These are phyloP conservation scores for Paecilomyces dactylethromorphus DNA, from an alignment of 2,329 filamentous ascomycete species.

Conservation along the genomic window DNA sequence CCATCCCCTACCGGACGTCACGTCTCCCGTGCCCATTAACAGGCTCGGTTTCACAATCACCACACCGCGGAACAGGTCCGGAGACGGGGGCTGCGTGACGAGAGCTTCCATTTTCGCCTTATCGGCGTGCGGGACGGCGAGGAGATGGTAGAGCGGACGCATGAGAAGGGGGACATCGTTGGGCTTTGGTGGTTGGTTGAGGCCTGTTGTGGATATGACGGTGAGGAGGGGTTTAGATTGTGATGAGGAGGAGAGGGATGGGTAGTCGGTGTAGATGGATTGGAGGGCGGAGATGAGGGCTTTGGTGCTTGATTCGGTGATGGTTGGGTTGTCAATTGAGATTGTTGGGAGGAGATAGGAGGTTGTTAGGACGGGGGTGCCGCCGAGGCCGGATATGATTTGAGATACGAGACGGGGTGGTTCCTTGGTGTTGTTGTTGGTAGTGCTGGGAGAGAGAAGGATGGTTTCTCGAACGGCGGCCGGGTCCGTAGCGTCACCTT, in stretches of 20 bases:
- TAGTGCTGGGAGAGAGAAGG: constrained; percentile 15
- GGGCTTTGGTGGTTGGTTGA: constrained; percentile 16
- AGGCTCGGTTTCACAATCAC: constrained; percentile 28
- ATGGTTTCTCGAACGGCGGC: constrained; percentile 34
- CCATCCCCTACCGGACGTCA: constrained; percentile 18
- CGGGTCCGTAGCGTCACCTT: constrained; percentile 42
- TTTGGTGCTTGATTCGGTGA: constrained; percentile 25
- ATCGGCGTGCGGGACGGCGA: constrained; percentile 29
- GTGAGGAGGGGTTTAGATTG: constrained; percentile 19
- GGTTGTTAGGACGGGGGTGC: constrained; percentile 15
- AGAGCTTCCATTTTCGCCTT: constrained; percentile 27
- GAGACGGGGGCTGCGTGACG: constrained; percentile 14
- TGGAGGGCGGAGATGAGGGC: constrained; percentile 18
- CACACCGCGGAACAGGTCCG: constrained; percentile 12
- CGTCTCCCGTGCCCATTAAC: constrained; percentile 18
- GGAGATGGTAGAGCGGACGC: constrained; percentile 24
- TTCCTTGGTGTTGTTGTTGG: constrained; percentile 9
- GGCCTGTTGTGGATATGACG: constrained; percentile 27
- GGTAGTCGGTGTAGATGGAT: constrained; percentile 13
- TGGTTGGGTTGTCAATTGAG: constrained; percentile 25
- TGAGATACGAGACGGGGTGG: constrained; percentile 29
- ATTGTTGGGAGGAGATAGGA: constrained; percentile 14
- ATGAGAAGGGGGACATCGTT: constrained; percentile 24
- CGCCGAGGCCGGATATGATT: constrained; percentile 45
- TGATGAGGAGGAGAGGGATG: background rate